phyloP scores from a whole-genome alignment of 805 yeast genomes.

The Scheffersomyces amazonensis region DNA sequence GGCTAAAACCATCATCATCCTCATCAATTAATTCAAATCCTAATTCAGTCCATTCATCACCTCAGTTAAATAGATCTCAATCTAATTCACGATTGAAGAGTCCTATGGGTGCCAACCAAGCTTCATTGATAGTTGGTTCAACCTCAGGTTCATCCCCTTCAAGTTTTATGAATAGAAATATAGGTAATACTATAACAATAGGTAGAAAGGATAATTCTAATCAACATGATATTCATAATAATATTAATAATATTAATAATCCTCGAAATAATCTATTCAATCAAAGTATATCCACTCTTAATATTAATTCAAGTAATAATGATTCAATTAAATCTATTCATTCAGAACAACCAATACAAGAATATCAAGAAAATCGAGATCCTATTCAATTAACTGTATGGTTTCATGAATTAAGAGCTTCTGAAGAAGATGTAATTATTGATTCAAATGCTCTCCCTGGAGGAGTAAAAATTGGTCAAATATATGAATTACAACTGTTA shows the following conservation, averaged over 20 bases:
- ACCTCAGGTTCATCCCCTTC: conserved; percentile 1
- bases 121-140: conserved; percentile 11
- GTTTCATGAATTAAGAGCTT: conserved; percentile 68
- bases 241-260: background rate
- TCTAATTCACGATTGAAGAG: background rate
- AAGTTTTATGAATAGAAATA: conserved; percentile 13
- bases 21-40: background rate
- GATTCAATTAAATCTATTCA: background rate
- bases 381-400: conserved; percentile 46
- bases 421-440: conserved; percentile 57
- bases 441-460: conserved; percentile 61
- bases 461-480: conserved; percentile 68
- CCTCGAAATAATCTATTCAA: background rate
- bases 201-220: conserved; percentile 10
- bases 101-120: conserved; percentile 18
- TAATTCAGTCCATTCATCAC: background rate
- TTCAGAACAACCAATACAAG: background rate
- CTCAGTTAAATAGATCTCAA: background rate
- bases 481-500: conserved; percentile 64
- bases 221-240: conserved; percentile 4
- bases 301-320: background rate
- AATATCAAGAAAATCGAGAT: conserved; percentile 3
- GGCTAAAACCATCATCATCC: conserved; percentile 3
- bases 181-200: conserved; percentile 22
- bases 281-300: background rate